Percentiles rank a stretch among this genome's conserved stretches.
Conservation (phyloP, 1,284 basidiomycete species). For the Porogramme epimiltina region DNA sequence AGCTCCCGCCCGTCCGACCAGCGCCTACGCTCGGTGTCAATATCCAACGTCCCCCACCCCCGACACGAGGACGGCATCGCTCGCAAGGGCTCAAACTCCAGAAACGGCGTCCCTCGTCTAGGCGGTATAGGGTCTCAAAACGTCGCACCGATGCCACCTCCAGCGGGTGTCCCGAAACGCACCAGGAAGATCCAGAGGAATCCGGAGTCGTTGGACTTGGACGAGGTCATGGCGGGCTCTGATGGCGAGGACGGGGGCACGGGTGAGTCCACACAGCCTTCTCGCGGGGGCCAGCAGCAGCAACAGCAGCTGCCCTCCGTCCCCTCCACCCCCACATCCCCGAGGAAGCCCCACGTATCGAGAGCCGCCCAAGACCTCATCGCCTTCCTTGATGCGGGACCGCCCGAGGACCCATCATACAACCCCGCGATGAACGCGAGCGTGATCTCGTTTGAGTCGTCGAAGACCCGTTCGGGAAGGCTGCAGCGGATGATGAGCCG, state of each 20-base stretch:
- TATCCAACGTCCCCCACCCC: conserved; percentile 25
- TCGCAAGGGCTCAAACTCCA: conserved; percentile 14
- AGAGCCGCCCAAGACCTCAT: conserved; percentile 62
- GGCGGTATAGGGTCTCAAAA: conserved; percentile 17
- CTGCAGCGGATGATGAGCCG: conserved; percentile 81
- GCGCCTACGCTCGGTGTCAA: conserved; percentile 30
- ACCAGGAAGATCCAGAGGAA: conserved; percentile 55
- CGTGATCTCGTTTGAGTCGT: conserved; percentile 37
- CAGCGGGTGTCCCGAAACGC: conserved; percentile 28
- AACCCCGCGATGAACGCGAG: conserved; percentile 33
- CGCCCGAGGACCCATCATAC: conserved; percentile 42
- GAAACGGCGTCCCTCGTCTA: neutral
- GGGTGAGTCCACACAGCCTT: neutral
- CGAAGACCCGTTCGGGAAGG: conserved; percentile 49
- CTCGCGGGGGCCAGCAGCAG: conserved; percentile 18
- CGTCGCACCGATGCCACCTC: conserved; percentile 11
- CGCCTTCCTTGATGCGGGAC: conserved; percentile 65
- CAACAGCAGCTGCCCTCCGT: neutral
- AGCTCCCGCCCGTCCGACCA: conserved; percentile 11
- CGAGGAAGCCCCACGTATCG: conserved; percentile 40
- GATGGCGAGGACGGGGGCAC: conserved; percentile 51
- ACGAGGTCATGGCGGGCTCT: conserved; percentile 70
- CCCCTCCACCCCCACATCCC: conserved; percentile 15
- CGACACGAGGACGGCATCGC: conserved; percentile 21
- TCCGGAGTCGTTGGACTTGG: conserved; percentile 70